Conservation (phyloP, 176 grass and related monocot genomes). For the Raddia distichophylla region DNA sequence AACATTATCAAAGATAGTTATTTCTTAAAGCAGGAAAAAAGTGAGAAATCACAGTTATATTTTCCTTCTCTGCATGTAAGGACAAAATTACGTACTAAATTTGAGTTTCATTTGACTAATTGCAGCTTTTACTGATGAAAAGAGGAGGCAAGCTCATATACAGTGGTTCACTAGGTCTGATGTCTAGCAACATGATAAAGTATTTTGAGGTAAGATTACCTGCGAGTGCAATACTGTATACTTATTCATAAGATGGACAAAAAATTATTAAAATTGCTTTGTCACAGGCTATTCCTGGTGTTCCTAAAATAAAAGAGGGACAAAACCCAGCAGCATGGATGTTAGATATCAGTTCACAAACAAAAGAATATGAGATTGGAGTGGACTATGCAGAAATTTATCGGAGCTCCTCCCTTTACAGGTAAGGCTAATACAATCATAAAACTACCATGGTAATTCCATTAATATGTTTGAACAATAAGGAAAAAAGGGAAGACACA, state of each 20-base stretch:
- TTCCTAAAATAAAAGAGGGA: conserved; percentile 64
- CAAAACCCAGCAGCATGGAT: conserved; percentile 88
- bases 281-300: conserved; percentile 68
- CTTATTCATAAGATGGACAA: conserved; percentile 6
- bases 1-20: neutral
- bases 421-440: conserved; percentile 36
- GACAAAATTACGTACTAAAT: neutral
- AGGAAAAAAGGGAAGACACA: neutral
- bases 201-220: conserved; percentile 81
- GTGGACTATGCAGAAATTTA: conserved; percentile 67
- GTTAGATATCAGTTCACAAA: conserved; percentile 71
- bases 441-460: neutral
- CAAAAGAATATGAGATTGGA: conserved; percentile 61
- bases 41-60: too few relatives aligned
- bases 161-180: conserved; percentile 66
- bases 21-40: too few relatives aligned
- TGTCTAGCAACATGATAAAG: conserved; percentile 75
- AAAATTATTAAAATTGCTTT: neutral
- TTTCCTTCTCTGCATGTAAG: too few relatives aligned
- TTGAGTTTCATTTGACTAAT: conserved; percentile 32
- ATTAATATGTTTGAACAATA: neutral
- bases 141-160: conserved; percentile 81
- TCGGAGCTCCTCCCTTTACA: conserved; percentile 58
- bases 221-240: neutral
- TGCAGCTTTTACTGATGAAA: conserved; percentile 91